These are phyloP conservation scores for Solanum virginianum DNA, from an alignment of 257 asterid genomes.

Conservation along the genomic window DNA sequence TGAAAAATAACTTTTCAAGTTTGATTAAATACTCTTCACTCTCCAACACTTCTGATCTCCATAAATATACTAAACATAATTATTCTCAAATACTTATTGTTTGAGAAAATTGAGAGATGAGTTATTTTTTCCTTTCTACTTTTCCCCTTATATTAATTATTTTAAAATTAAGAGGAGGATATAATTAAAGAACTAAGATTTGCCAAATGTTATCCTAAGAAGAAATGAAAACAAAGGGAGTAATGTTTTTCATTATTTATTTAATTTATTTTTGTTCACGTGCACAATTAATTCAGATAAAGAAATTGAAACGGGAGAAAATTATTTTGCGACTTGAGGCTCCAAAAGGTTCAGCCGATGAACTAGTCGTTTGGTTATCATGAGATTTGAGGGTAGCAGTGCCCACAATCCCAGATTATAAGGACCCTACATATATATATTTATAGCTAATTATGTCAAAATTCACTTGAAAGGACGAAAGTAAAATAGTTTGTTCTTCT, in stretches of 20 bases:
- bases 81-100: no score
- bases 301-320: no score
- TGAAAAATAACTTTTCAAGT: no score
- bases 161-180: not conserved
- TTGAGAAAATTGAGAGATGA: not conserved
- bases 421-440: not conserved
- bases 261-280: no score
- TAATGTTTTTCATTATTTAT: no score
- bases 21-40: no score
- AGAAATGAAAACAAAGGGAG: no score
- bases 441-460: not conserved
- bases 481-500: not conserved
- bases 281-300: no score
- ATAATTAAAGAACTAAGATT: no score
- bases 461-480: not conserved
- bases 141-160: conserved; percentile 1
- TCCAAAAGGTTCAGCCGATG: not conserved
- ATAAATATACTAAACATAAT: no score
- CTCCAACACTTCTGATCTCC: no score
- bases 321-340: not conserved
- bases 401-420: not conserved
- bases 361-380: not conserved
- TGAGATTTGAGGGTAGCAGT: not conserved
- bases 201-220: no score
- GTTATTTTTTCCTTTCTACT: not conserved